These are phyloP conservation scores for Phialocephala subalpina DNA, from an alignment of 2,329 filamentous ascomycete species.

Conservation along the genomic window DNA sequence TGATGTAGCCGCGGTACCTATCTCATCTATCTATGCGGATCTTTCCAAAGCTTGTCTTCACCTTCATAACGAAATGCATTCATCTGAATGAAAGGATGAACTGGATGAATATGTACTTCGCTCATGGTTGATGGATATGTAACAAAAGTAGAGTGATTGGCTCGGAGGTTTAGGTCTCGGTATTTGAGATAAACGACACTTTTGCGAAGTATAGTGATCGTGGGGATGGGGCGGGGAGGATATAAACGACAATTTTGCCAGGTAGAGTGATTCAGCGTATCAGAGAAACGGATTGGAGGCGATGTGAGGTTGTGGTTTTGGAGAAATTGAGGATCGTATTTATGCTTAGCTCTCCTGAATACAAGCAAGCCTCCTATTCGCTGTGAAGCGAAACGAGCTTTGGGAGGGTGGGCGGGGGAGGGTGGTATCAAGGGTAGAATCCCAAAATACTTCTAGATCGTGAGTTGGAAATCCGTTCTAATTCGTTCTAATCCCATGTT, in stretches of 20 bases:
- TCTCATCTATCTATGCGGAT: conserved; percentile 6
- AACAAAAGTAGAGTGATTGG: conserved; percentile 2
- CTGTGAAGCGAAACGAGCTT: conserved; percentile 1
- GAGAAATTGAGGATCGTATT: conserved; percentile 13
- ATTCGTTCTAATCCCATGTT: not conserved
- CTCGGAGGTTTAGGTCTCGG: not conserved
- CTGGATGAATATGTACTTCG: conserved; percentile 13
- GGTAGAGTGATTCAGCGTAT: conserved; percentile 9
- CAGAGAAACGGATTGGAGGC: conserved; percentile 1
- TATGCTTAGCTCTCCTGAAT: conserved; percentile 13
- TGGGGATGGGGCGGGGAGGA: not conserved
- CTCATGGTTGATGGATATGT: conserved; percentile 7
- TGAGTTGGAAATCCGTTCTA: not conserved
- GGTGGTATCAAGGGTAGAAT: too few species aligned
- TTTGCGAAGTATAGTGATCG: conserved; percentile 12
- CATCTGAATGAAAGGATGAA: not conserved
- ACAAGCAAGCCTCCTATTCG: conserved; percentile 1
- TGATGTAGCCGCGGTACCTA: conserved; percentile 3
- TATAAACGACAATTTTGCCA: conserved; percentile 10
- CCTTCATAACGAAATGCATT: not conserved
- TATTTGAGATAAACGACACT: conserved; percentile 13
- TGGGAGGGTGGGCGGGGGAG: too few species aligned
- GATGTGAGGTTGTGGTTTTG: conserved; percentile 16
- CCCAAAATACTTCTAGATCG: not conserved
- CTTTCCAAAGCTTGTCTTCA: conserved; percentile 3